Base-by-base conservation (phyloP, 768 basidiomycete genomes). In the Strobilomyces dryophilus region DNA sequence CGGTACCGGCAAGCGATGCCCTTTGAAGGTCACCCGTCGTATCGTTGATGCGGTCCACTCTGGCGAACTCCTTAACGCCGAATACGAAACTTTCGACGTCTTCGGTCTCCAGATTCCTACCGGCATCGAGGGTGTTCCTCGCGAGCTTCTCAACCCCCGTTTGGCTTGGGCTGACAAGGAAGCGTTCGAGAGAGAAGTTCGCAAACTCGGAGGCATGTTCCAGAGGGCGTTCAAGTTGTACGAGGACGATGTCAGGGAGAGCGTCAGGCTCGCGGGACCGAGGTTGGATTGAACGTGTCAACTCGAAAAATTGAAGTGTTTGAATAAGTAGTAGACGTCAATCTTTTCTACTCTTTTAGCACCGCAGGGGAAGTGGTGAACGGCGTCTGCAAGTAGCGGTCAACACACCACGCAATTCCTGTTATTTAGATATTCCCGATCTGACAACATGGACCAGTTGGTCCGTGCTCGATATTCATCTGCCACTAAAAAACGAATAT, bases 1-100 rank as follows among this genome's bases (percentile, higher is more conserved):
- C 70, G 95, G 95, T 45, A 75, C 76, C 15, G 95, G 95, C 61
- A 91, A 89, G 75, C 91, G 95, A 58, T 99, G 95, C 83, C 88
- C 95, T 18, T 86, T 99, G 75, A 90, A 89, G 68, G 92, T 85
- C 75, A 98, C 97, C 44, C 92, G 95, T 51, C 85, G 87, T 53
- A 98, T 98, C 70, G 89, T 98, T 73, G 94, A 98, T 70, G 90
- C 94, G 37, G 92, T 98, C 65, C 97, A 98, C 78, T 87, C 89
- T 53, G 95, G 95, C 47, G 82, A 85, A 66, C 87, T 98, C 59
- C 87, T 86, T 68, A 80, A 86, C 66, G 87, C 89, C 58, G 85
- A 94, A 68, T 98, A 76, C 71, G 91, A 92, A 77, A 88, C 71
- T 59, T 94, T 93, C 66, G 81, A 74, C 53, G 80, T 82, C 52